A percentile compares a stretch with the other conserved stretches of the same genome.
These are phyloP conservation scores for Knufia fluminis DNA, from an alignment of 2,329 filamentous ascomycete species.

Conservation along the genomic window DNA sequence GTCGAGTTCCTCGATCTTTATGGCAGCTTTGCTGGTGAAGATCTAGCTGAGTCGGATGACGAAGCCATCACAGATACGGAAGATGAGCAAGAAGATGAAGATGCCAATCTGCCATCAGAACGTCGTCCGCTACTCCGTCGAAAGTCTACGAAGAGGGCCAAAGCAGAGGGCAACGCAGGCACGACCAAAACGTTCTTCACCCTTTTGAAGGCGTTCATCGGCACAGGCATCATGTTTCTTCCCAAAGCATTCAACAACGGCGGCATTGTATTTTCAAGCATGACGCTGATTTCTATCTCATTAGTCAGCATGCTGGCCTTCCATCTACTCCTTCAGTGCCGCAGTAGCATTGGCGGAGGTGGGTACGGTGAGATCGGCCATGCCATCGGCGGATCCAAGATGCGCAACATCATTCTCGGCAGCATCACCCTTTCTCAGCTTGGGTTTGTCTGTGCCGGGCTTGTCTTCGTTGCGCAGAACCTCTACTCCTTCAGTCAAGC, in stretches of 20 bases:
- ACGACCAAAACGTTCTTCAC: constrained; percentile 71
- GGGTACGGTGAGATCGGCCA: constrained; percentile 67
- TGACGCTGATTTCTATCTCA: constrained; percentile 58
- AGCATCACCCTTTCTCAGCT: constrained; percentile 68
- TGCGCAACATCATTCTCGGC: constrained; percentile 56
- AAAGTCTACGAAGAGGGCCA: constrained; percentile 1
- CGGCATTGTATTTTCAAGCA: constrained; percentile 63
- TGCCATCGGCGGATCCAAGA: constrained; percentile 52
- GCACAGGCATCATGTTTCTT: constrained; percentile 73
- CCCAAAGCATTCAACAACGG: constrained; percentile 73
- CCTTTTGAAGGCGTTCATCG: constrained; percentile 67
- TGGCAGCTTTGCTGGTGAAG: constrained; percentile 67
- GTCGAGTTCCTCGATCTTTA: constrained; percentile 69
- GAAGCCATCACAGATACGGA: constrained; percentile 41
- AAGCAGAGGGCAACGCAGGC: constrained; percentile 48
- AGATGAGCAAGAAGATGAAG: constrained; percentile 41
- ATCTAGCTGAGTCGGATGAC: constrained; percentile 50
- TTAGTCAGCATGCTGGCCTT: constrained; percentile 62
- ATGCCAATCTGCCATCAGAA: constrained; percentile 37
- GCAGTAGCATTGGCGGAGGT: constrained; percentile 50
- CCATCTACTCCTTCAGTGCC: constrained; percentile 60
- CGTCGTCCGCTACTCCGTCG: constrained; percentile 50
- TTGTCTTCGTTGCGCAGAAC: constrained; percentile 72
- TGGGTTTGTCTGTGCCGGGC: constrained; percentile 67
- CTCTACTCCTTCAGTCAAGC: constrained; percentile 58